phyloP scores from a whole-genome alignment of 306 rosid genomes.

The Inga leiocalycina region DNA sequence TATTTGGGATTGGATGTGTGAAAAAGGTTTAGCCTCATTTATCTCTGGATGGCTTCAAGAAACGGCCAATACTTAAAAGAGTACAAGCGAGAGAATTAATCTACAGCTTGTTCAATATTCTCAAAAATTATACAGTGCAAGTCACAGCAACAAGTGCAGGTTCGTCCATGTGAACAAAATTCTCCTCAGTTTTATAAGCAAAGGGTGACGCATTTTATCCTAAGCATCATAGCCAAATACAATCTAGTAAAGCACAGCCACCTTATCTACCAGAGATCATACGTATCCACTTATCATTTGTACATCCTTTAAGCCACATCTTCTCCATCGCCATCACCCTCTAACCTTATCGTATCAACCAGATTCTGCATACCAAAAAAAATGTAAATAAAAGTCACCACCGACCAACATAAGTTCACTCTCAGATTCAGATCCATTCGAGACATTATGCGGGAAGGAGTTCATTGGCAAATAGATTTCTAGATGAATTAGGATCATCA shows the following conservation, averaged over 20 bases:
- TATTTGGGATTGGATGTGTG: neutral
- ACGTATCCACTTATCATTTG: slow-evolving; percentile 40
- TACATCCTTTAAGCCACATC: slow-evolving; percentile 42
- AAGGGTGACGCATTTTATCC: neutral
- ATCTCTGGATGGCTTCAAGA: neutral
- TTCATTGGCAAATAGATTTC: neutral
- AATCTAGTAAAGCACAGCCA: slow-evolving; percentile 12
- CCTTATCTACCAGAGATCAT: slow-evolving; percentile 4
- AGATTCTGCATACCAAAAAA: slow-evolving; percentile 58
- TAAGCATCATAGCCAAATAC: slow-evolving; percentile 3
- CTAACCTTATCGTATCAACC: slow-evolving; percentile 54
- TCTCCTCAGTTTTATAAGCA: neutral
- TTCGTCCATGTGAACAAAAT: neutral
- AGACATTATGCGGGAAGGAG: neutral
- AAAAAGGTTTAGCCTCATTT: neutral
- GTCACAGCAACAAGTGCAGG: neutral
- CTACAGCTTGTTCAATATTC: neutral
- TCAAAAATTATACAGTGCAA: neutral
- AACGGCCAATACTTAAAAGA: neutral
- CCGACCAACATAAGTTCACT: neutral
- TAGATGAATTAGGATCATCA: neutral
- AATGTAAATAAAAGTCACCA: neutral
- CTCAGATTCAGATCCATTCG: slow-evolving; percentile 1
- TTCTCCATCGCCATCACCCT: slow-evolving; percentile 49
- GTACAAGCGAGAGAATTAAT: neutral